A percentile compares a stretch with the other conserved stretches of the same genome.
Evolutionary conservation across 1,284 basidiomycete species (phyloP).

Genomic region (Puccinia polysora): DNA sequence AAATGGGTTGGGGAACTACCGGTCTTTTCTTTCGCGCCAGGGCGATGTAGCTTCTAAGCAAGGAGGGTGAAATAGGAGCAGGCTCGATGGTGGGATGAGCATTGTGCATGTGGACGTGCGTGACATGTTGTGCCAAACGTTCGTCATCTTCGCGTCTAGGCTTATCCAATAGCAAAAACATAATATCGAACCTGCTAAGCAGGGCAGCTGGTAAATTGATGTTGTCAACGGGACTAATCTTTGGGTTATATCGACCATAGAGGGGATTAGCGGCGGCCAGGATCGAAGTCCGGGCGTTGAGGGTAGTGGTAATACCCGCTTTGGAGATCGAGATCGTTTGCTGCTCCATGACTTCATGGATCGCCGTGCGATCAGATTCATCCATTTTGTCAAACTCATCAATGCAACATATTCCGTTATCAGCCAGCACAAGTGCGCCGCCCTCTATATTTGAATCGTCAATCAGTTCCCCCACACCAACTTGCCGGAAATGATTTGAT

Average conservation of each 20-base stretch:
- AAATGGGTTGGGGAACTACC: conserved; percentile 76
- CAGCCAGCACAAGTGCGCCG: conserved; percentile 92
- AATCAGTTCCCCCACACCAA: not conserved
- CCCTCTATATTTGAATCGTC: too few relatives aligned
- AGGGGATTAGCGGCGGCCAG: conserved; percentile 96
- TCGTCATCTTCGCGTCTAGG: conserved; percentile 92
- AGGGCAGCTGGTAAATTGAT: conserved; percentile 98
- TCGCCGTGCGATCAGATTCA: conserved; percentile 91
- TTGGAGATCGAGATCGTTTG: conserved; percentile 99
- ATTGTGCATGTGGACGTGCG: conserved; percentile 96
- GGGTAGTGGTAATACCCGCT: conserved; percentile 95
- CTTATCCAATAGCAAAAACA: conserved; percentile 96
- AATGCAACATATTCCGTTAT: conserved; percentile 99
- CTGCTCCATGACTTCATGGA: conserved; percentile 99
- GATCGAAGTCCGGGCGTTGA: conserved; percentile 97
- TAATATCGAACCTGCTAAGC: conserved; percentile 88
- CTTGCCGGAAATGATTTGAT: not conserved
- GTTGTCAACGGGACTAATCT: conserved; percentile 95
- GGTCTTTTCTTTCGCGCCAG: conserved; percentile 83
- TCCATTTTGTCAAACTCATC: conserved; percentile 99
- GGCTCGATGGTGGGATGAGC: conserved; percentile 69
- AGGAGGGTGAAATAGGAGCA: conserved; percentile 70
- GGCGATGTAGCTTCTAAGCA: conserved; percentile 97
- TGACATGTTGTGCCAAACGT: conserved; percentile 90
- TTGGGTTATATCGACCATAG: conserved; percentile 96